Conservation (phyloP, 2,329 filamentous ascomycete genomes). For the Ophiostoma montium region DNA sequence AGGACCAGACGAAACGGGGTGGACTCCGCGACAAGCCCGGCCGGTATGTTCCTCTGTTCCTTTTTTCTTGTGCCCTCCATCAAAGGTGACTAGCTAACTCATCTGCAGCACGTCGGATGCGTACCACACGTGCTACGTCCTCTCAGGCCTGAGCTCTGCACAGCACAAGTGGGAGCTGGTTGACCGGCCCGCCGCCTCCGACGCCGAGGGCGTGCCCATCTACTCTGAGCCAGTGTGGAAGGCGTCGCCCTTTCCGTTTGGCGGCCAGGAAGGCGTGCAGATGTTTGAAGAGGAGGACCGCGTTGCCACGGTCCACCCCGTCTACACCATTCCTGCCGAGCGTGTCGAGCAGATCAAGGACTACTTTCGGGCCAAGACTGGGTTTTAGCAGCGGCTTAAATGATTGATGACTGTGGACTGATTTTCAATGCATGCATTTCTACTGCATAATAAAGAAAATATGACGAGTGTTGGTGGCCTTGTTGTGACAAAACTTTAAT, state of each 20-base stretch:
- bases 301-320: conserved; percentile 60
- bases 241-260: conserved; percentile 33
- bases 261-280: conserved; percentile 37
- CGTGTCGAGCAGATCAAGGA: conserved; percentile 48
- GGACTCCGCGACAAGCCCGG: conserved; percentile 89
- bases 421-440: too few species aligned
- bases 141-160: conserved; percentile 70
- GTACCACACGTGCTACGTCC: conserved; percentile 87
- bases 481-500: too few species aligned
- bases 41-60: conserved; percentile 43
- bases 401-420: too few species aligned
- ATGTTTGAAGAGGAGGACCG: conserved; percentile 59
- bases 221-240: conserved; percentile 22
- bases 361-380: conserved; percentile 47
- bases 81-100: not conserved
- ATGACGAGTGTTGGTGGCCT: too few species aligned
- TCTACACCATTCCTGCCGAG: conserved; percentile 69
- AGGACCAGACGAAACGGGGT: conserved; percentile 54
- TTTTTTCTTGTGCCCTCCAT: not conserved
- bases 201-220: conserved; percentile 3
- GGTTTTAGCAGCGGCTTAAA: conserved; percentile 37
- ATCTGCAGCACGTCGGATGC: conserved; percentile 55
- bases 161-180: conserved; percentile 51
- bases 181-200: conserved; percentile 15
- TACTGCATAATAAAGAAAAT: too few species aligned